Evolutionary conservation across 2,329 filamentous ascomycete genomes (phyloP), one percentile per base, ranked within the genome.

Genomic region (Lasiodiplodia sp.): DNA sequence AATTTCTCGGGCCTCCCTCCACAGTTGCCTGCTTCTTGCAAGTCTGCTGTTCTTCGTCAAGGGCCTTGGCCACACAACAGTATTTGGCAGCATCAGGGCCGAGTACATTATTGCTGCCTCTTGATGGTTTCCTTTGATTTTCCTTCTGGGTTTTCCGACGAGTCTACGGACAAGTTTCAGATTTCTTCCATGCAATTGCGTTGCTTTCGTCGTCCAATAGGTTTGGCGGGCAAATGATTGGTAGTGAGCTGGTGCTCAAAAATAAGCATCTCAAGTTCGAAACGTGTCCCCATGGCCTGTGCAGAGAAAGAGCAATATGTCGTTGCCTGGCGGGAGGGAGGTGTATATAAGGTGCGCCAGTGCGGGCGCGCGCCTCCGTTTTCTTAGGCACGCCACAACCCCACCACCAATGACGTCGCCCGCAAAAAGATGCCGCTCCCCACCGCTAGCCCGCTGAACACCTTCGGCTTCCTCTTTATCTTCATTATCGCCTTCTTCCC

Each of bases 401-500:
- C 47, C 62, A 53, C 53, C 47, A 53, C 47, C 66, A 68, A 68
- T 68, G 66, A 68, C 66, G 66, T 68, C 66, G 66, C 44, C 56
- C 25, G 55, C 66, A 67, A 62, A 51, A 68, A 52, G 53, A 68
- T 68, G 67, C 58, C 67, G 37, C 67, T 69, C 31, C 62, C 73
- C 25, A 73, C 77, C 28, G 74, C 76, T 64, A 79, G 75, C 12
- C 74, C 78, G 57, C 71, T 75, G 62, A 81, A 79, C 70, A 82
- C 79, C 7, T 75, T 84, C 71, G 72, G 86, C 70, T 82, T 87
- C 74, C 76, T 85, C 68, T 71, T 77, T 69, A 75, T 84, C 77
- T 82, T 87, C 79, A 79, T 84, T 67, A 75, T 83, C 73, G 81
- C 83, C 71, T 83, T 87, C 71, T 86, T 86, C 75, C 84, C 83